Percentiles rank a stretch among this genome's conserved stretches.
phyloP scores from a whole-genome alignment of 2,329 filamentous ascomycete genomes.

The Penicillium paneum region DNA sequence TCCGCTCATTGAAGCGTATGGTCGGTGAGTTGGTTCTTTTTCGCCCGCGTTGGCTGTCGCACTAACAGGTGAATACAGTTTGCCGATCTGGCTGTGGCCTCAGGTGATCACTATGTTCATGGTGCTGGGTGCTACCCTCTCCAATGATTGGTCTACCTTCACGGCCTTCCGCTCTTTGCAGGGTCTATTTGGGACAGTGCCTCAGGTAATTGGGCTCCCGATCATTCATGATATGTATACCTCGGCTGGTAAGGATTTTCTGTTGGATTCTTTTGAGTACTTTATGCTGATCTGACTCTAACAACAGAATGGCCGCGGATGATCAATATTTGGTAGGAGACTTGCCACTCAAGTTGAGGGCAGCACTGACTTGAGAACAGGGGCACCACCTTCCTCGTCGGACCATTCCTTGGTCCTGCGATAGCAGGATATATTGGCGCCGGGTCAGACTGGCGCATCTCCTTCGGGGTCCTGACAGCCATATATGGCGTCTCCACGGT shows the following conservation, averaged over 20 bases:
- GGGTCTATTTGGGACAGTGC: constrained; percentile 39
- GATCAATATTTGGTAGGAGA: constrained; percentile 38
- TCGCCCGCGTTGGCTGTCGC: not conserved
- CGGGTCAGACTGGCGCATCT: constrained; percentile 31
- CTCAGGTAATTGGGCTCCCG: constrained; percentile 41
- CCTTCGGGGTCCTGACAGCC: constrained; percentile 36
- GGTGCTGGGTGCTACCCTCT: constrained; percentile 41
- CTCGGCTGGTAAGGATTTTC: constrained; percentile 19
- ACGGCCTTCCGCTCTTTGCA: constrained; percentile 40
- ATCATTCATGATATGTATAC: constrained; percentile 42
- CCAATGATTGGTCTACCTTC: constrained; percentile 40
- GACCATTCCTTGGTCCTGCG: constrained; percentile 38
- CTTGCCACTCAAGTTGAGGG: not conserved
- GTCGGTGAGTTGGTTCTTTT: constrained; percentile 32
- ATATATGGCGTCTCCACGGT: constrained; percentile 37
- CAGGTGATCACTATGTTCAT: constrained; percentile 40
- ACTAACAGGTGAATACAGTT: constrained; percentile 22
- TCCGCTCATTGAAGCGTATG: constrained; percentile 40
- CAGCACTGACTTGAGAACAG: constrained; percentile 10
- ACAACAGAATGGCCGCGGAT: constrained; percentile 36
- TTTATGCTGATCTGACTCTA: not conserved
- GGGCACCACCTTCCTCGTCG: constrained; percentile 39
- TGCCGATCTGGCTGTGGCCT: constrained; percentile 45
- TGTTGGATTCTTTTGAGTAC: not conserved
- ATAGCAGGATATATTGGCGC: constrained; percentile 39